These are phyloP conservation scores for Selenicereus undatus DNA, from an alignment of 148 eudicot genomes.

Conservation along the genomic window DNA sequence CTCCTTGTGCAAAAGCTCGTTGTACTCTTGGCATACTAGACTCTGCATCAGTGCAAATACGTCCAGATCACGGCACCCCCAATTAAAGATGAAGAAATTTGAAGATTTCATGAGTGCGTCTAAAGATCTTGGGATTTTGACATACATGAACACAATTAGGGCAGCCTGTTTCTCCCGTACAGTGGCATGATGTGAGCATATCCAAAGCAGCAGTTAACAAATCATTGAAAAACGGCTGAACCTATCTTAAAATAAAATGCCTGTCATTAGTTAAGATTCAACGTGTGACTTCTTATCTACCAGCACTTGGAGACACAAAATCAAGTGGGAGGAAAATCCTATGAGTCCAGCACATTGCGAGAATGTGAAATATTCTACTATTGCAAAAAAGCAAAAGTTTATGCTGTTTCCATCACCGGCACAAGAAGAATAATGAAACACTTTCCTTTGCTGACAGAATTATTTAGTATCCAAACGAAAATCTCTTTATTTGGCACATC, in stretches of 20 bases:
- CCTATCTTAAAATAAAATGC: conserved; percentile 32
- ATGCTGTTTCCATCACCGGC: background rate
- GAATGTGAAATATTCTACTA: background rate
- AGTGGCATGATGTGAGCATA: conserved; percentile 73
- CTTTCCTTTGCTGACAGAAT: background rate
- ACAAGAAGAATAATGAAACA: background rate
- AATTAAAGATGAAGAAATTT: background rate
- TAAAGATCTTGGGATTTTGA: background rate
- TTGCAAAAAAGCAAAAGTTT: background rate
- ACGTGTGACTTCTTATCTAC: background rate
- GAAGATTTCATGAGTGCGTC: background rate
- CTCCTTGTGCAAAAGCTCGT: conserved; percentile 88
- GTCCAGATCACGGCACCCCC: background rate
- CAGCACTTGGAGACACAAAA: background rate
- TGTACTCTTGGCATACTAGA: conserved; percentile 75
- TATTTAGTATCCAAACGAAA: background rate
- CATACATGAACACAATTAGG: conserved; percentile 87
- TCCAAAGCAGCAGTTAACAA: conserved; percentile 73
- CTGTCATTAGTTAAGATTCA: background rate
- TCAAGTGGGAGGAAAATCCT: background rate
- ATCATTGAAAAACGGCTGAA: conserved; percentile 71
- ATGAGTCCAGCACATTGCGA: background rate
- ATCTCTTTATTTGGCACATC: background rate
- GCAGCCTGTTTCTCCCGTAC: conserved; percentile 73
- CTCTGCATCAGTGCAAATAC: conserved; percentile 39